A percentile compares a stretch with the other conserved stretches of the same genome.
Conservation (phyloP, 1,284 basidiomycete species). For the Microbotryum intermedium region DNA sequence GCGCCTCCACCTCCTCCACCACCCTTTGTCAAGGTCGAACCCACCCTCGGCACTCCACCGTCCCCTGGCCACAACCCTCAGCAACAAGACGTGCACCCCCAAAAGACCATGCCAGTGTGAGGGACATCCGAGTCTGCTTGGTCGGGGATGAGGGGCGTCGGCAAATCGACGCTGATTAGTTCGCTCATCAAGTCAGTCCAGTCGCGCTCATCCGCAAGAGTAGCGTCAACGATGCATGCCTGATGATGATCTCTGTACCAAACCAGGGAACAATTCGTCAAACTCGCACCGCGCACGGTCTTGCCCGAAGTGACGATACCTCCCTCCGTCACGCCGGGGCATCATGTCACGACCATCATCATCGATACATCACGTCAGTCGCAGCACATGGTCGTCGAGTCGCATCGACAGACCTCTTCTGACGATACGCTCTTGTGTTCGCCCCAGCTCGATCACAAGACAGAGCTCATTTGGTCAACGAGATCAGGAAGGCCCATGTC, state of each 20-base stretch:
- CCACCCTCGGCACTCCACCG: no score
- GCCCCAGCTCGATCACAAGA: conserved; percentile 71
- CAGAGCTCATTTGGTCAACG: conserved; percentile 78
- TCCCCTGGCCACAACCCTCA: no score
- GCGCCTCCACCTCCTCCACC: no score
- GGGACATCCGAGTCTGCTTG: conserved; percentile 84
- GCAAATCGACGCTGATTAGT: conserved; percentile 89
- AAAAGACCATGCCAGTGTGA: neutral
- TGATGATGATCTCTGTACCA: no score
- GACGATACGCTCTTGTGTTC: no score
- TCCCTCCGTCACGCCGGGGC: conserved; percentile 77
- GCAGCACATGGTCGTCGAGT: no score
- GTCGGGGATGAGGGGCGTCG: conserved; percentile 92
- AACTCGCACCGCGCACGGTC: conserved; percentile 58
- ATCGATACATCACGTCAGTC: conserved; percentile 82
- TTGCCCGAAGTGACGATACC: conserved; percentile 94
- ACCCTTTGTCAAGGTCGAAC: no score
- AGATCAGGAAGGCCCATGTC: conserved; percentile 93
- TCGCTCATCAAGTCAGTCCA: conserved; percentile 55
- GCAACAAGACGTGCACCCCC: no score
- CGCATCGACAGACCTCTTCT: no score
- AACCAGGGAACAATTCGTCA: conserved; percentile 32
- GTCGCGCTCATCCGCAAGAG: no score
- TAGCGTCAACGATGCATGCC: no score
- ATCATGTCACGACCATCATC: conserved; percentile 91